Base-by-base conservation (phyloP, 495 filamentous ascomycete species). In the Neurospora sp. region DNA sequence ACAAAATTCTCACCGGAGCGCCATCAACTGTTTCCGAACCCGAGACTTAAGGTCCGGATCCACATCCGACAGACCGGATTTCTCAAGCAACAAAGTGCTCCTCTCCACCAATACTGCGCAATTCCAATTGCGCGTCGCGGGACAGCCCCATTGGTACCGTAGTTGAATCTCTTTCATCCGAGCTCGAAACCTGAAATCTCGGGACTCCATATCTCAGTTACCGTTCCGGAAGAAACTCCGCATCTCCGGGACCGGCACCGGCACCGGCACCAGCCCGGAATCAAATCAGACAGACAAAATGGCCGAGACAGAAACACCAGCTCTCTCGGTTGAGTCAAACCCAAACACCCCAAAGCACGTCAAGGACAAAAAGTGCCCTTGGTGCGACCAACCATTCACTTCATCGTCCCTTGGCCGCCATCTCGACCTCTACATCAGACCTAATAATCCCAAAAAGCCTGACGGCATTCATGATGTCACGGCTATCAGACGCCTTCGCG, bases 391-490 rank as follows among this genome's bases (percentile, higher is more conserved):
- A 79, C 81, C 89, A 3, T 97, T 97, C 76, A 97, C 94, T 3
- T 97, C 94, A 9, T 97, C 94, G 7, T 96, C 93, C 4, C 86
- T 97, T n/a, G 94, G 94, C 34, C 91, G 94, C 43, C 94, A 97
- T 83, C 88, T 97, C 36, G 94, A 97, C 79, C 87, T 96, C 40
- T 97, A 94, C 79, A 91, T 97, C 74, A 93, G 92, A 79, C 90
- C 91, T 76, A 94, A 92, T 82, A 97, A 97, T 78, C 90, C 91
- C 6, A 93, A 92, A 77, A 84, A 90, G 2, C 87, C 93, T 4
- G 94, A 97, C 82, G 94, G 93, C 10, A 78, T 96, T 59, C 94
- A 97, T 81, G 87, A 96, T 83, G 91, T 97, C 39, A 92, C 94
- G 7, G 92, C 92, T 81, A 97, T 97, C 79, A 86, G 89, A 77